These are phyloP conservation scores for Populus ilicifolia DNA, from an alignment of 345 rosid species.

Conservation along the genomic window DNA sequence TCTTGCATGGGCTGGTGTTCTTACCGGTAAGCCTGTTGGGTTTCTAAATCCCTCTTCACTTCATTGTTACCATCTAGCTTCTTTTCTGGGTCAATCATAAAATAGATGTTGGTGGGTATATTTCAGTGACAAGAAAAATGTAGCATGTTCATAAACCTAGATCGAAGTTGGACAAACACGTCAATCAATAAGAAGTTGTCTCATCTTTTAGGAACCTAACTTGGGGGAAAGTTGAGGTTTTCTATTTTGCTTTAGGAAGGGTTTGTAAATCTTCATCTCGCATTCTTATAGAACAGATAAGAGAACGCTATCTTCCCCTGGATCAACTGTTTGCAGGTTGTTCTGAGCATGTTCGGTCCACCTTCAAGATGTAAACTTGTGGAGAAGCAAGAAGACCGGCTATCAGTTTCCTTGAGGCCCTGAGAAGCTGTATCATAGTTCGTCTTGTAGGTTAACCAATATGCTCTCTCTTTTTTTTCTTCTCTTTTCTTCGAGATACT, in stretches of 20 bases:
- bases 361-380: conserved; percentile 60
- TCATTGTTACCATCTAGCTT: not conserved
- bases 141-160: not conserved
- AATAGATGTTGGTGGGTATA: not conserved
- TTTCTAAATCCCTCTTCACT: not conserved
- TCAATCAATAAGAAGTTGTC: not conserved
- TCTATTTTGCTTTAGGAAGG: not conserved
- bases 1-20: conserved; percentile 88
- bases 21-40: conserved; percentile 62
- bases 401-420: conserved; percentile 52
- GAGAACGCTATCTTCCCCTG: not conserved
- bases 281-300: not conserved
- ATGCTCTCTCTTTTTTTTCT: not conserved
- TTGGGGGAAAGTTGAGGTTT: not conserved
- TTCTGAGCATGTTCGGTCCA: conserved; percentile 90
- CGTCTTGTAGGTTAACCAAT: conserved; percentile 4
- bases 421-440: conserved; percentile 18
- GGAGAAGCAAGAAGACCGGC: conserved; percentile 66
- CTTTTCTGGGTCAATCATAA: not conserved
- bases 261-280: not conserved
- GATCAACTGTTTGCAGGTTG: conserved; percentile 50
- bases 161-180: not conserved
- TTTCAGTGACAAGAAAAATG: not conserved
- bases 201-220: not conserved
- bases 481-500: not conserved